phyloP scores from a whole-genome alignment of 129 eudicot species.

The Ambrosia trifida region DNA sequence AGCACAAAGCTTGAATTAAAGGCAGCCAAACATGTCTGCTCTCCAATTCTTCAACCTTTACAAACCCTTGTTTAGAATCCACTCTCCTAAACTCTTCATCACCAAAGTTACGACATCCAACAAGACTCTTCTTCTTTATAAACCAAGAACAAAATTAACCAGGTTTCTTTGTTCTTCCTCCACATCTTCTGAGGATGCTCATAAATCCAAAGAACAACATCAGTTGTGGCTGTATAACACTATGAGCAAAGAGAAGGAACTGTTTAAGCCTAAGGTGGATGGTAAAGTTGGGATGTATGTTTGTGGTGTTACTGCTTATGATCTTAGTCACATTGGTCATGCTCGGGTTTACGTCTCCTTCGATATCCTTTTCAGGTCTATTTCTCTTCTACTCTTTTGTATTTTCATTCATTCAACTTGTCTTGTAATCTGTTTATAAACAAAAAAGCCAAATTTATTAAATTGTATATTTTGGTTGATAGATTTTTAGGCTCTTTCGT shows the following conservation, averaged over 20 bases:
- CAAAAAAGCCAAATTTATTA: too few species aligned
- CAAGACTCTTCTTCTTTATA: not conserved
- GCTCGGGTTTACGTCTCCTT: constrained; percentile 84
- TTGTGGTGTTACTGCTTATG: constrained; percentile 87
- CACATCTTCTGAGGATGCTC: constrained; percentile 8
- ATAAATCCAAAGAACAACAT: constrained; percentile 5
- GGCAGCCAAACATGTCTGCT: constrained; percentile 19
- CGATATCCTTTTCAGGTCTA: constrained; percentile 77
- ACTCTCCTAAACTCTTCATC: constrained; percentile 21
- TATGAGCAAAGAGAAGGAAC: constrained; percentile 65
- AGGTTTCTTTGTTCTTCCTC: constrained; percentile 33
- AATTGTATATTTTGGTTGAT: too few species aligned
- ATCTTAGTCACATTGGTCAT: constrained; percentile 92
- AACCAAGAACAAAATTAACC: not conserved
- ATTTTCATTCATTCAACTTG: not conserved
- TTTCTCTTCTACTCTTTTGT: not conserved
- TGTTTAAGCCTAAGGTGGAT: constrained; percentile 55
- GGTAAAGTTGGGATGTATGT: constrained; percentile 93
- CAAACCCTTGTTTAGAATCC: constrained; percentile 24
- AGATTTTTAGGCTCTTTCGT: too few species aligned
- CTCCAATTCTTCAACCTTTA: constrained; percentile 26
- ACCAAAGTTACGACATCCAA: not conserved
- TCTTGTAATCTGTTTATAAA: too few species aligned
- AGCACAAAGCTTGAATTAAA: not conserved
- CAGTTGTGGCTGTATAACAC: constrained; percentile 72